Conservation (phyloP, 2,329 filamentous ascomycete genomes). For the Diaporthe amygdali region DNA sequence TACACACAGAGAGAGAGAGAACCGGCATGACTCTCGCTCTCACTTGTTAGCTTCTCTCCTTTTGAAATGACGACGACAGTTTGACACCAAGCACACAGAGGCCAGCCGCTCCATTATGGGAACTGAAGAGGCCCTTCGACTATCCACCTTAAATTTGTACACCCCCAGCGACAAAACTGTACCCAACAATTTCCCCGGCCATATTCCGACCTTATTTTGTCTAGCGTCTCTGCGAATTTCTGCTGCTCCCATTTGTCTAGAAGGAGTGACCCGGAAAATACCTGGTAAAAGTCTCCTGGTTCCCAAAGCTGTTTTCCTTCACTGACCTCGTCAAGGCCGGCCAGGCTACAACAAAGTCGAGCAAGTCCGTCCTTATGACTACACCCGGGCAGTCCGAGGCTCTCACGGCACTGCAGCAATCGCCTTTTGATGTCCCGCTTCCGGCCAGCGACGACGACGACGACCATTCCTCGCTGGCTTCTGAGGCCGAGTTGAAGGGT, state of each 20-base stretch:
- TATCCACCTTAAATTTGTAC: background rate
- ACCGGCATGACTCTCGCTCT: background rate
- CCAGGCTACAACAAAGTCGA: background rate
- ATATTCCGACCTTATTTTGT: background rate
- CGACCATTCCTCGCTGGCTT: background rate
- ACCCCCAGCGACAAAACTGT: too few relatives aligned
- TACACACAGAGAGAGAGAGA: background rate
- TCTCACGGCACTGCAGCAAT: slow-evolving; percentile 10
- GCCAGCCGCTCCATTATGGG: slow-evolving; percentile 13
- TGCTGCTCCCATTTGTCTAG: background rate
- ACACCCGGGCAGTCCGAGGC: slow-evolving; percentile 5
- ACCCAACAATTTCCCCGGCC: background rate
- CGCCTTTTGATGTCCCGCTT: background rate
- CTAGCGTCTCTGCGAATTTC: background rate
- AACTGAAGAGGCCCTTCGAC: slow-evolving; percentile 6
- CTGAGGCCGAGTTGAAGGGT: slow-evolving; percentile 11
- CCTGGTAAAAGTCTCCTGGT: background rate
- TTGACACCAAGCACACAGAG: background rate
- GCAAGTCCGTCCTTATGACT: slow-evolving; percentile 19
- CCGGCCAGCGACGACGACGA: background rate
- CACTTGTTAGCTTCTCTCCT: background rate
- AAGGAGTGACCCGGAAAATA: background rate
- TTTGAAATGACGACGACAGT: slow-evolving; percentile 11
- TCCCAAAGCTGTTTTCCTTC: background rate
- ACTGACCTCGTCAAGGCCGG: background rate